phyloP scores from a whole-genome alignment of 352 stramenopile species.

The Albugo candida region DNA sequence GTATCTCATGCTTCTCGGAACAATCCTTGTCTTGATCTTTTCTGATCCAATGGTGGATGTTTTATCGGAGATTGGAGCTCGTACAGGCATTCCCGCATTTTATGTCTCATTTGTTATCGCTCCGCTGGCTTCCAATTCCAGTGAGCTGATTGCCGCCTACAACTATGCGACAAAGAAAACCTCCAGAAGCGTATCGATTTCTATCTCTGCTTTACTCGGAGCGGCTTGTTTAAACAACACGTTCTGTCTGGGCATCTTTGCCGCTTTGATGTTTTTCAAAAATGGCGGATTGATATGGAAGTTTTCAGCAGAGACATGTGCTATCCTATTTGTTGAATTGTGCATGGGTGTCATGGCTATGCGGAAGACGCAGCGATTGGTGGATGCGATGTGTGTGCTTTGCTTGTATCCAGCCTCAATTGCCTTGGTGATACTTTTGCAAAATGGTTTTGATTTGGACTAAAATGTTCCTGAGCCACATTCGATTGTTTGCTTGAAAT shows the following conservation, averaged over 20 bases:
- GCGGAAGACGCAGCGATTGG: conserved; percentile 75
- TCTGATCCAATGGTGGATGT: conserved; percentile 98
- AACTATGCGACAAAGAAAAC: conserved; percentile 98
- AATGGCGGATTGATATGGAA: conserved; percentile 85
- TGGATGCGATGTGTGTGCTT: conserved; percentile 68
- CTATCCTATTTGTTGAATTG: conserved; percentile 93
- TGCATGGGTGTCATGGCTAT: conserved; percentile 67
- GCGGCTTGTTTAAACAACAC: conserved; percentile 99
- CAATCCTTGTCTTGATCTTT: conserved; percentile 86
- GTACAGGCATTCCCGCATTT: conserved; percentile 85
- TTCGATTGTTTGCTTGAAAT: no score
- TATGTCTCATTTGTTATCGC: conserved; percentile 97
- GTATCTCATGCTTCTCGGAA: conserved; percentile 88
- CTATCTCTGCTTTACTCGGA: conserved; percentile 83
- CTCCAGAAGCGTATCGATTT: conserved; percentile 93
- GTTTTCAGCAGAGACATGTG: conserved; percentile 93
- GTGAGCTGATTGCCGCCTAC: conserved; percentile 93
- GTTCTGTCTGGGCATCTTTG: conserved; percentile 97
- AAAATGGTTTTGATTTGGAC: conserved; percentile 83
- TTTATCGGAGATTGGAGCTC: conserved; percentile 82
- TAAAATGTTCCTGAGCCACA: conserved; percentile 17
- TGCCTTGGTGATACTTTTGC: conserved; percentile 80
- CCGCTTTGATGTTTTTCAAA: conserved; percentile 92
- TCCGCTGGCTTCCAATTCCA: conserved; percentile 95
- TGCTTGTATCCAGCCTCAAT: conserved; percentile 87